A percentile compares a stretch with the other conserved stretches of the same genome.
phyloP scores from a whole-genome alignment of 2,329 filamentous ascomycete species.

The Zymoseptoria pseudotritici region DNA sequence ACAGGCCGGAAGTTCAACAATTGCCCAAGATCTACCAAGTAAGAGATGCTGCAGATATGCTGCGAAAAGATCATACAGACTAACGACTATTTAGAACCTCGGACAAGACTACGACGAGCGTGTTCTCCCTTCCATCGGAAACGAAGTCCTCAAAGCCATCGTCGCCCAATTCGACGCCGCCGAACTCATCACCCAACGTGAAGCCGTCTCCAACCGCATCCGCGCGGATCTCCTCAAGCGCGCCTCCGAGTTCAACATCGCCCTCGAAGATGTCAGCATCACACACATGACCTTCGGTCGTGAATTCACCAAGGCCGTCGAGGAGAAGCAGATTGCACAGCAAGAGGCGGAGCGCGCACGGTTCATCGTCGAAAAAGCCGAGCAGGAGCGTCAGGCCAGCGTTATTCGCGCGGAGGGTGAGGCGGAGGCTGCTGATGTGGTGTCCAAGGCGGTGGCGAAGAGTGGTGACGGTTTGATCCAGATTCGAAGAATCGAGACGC shows the following conservation, averaged over 20 bases:
- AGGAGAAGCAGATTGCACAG: constrained; percentile 99
- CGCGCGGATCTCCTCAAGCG: constrained; percentile 85
- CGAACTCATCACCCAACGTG: constrained; percentile 88
- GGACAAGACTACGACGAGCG: constrained; percentile 90
- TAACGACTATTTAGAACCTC: constrained; percentile 59
- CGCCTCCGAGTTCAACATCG: constrained; percentile 96
- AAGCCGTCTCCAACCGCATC: constrained; percentile 93
- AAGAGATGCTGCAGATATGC: constrained; percentile 26
- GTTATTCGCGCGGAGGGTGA: constrained; percentile 98
- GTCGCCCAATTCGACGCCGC: constrained; percentile 49
- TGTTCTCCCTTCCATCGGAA: constrained; percentile 48
- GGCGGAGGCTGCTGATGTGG: constrained; percentile 92
- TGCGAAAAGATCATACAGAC: background rate
- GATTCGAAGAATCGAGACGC: constrained; percentile 96
- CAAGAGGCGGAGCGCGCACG: constrained; percentile 95
- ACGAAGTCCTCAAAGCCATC: constrained; percentile 49
- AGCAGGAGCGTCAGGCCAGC: constrained; percentile 97
- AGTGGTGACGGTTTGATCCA: constrained; percentile 86
- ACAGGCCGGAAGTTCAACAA: constrained; percentile 85
- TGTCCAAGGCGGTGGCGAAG: constrained; percentile 88
- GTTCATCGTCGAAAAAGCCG: constrained; percentile 97
- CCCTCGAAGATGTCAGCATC: constrained; percentile 96
- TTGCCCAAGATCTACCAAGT: constrained; percentile 99
- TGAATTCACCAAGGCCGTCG: constrained; percentile 96
- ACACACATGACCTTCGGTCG: constrained; percentile 99